Evolutionary conservation across 2,329 filamentous ascomycete genomes (phyloP).

Genomic region (Aspergillus sp.): DNA sequence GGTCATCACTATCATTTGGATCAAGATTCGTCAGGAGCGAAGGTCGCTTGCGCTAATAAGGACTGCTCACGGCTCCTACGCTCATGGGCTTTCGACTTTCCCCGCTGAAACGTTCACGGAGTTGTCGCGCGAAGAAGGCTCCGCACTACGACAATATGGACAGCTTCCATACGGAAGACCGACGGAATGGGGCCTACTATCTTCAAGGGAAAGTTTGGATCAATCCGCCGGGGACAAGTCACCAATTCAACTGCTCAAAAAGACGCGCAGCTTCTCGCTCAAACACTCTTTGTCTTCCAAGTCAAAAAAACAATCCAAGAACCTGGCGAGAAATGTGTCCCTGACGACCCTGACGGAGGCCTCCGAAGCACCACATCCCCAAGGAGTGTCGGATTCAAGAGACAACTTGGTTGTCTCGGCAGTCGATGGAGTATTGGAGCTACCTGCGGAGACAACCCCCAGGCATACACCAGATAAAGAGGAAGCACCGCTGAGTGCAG

Average conservation of each 20-base stretch:
- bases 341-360: conserved; percentile 35
- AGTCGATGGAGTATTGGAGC: conserved; percentile 34
- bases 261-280: conserved; percentile 33
- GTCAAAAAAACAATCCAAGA: conserved; percentile 32
- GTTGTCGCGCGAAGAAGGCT: conserved; percentile 33
- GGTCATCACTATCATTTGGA: conserved; percentile 34
- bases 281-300: conserved; percentile 28
- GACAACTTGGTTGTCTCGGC: conserved; percentile 35
- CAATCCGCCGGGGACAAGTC: conserved; percentile 21
- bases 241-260: conserved; percentile 24
- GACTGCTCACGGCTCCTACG: conserved; percentile 21
- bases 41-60: conserved; percentile 27
- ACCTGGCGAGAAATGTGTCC: conserved; percentile 28
- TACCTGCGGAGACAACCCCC: conserved; percentile 38
- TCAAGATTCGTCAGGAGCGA: conserved; percentile 35
- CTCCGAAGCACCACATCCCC: conserved; percentile 20
- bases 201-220: conserved; percentile 32
- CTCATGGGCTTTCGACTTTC: conserved; percentile 22
- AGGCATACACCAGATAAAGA: conserved; percentile 36
- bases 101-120: conserved; percentile 31
- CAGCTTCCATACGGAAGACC: conserved; percentile 36
- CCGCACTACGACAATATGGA: conserved; percentile 31
- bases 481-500: conserved; percentile 20
- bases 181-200: conserved; percentile 35
- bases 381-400: conserved; percentile 20